Conservation (phyloP, 2,329 filamentous ascomycete species). For the Ophiocordyceps camponoti-floridani region DNA sequence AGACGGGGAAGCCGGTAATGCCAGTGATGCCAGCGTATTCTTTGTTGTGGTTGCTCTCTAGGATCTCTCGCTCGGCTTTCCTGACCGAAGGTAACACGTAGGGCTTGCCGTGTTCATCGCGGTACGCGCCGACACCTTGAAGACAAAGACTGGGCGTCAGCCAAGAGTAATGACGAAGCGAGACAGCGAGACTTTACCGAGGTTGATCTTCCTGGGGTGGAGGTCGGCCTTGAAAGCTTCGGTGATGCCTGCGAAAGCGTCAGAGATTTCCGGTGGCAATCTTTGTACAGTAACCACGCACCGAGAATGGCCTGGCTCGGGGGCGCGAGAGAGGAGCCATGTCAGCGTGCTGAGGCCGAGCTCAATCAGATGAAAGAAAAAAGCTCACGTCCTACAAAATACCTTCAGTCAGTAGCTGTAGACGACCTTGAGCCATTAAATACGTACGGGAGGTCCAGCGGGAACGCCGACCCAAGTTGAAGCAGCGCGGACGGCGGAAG, state of each 20-base stretch:
- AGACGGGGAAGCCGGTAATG: conserved; percentile 82
- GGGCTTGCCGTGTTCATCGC: conserved; percentile 93
- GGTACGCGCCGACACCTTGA: conserved; percentile 89
- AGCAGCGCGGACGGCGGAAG: conserved; percentile 32
- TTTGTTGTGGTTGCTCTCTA: conserved; percentile 70
- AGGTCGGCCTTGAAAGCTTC: conserved; percentile 97
- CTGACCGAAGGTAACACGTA: conserved; percentile 91
- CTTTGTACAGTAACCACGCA: conserved; percentile 19
- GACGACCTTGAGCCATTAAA: background rate
- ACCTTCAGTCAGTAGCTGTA: background rate
- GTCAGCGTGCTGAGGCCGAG: background rate
- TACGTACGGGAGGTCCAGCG: conserved; percentile 80
- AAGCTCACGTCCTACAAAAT: conserved; percentile 6
- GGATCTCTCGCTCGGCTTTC: conserved; percentile 72
- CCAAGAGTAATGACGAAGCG: conserved; percentile 1
- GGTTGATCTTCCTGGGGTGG: conserved; percentile 92
- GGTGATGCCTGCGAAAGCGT: conserved; percentile 51
- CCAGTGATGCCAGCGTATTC: conserved; percentile 97
- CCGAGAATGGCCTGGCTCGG: conserved; percentile 52
- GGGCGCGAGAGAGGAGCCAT: background rate
- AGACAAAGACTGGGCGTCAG: conserved; percentile 1
- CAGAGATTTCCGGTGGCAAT: background rate
- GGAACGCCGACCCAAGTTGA: conserved; percentile 85
- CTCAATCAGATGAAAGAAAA: background rate
- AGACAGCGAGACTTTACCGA: conserved; percentile 35